Base-by-base conservation (phyloP, 1,284 basidiomycete species). In the Sporisorium sorghi region DNA sequence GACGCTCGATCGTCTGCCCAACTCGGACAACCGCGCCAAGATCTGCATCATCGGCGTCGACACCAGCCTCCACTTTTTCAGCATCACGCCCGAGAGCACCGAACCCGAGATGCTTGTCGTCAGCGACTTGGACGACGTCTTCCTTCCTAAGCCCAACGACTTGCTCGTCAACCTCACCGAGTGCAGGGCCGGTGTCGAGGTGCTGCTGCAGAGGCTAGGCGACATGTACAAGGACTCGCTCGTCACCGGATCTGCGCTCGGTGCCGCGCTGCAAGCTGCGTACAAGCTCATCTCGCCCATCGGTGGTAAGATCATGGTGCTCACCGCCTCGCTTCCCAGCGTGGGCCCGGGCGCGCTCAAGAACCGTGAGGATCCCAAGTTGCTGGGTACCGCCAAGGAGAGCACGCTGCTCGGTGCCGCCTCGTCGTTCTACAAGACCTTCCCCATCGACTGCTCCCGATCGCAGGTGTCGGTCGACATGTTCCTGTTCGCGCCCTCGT, bases 381-480 rank as follows among this genome's bases (percentile, higher is more conserved):
- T 98, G 61, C 89, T 99, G 42, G 97, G 97, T 33, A 98, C 96
- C 2, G 87, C 92, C 40, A 99, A 98, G 88, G 92, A 92, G 69
- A 49, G 85, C 74, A 75, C 61, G 10, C 51, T 78, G 28, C 71
- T 81, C 19, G 54, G 50, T 17, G 93, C 92, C 0, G 84, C 81
- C 26, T 93, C 92, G 33, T 89, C 91, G 9, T 99, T 97, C 87
- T 99, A 98, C 89, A 99, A 99, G 88, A 94, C 93, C 0, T 98
- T 99, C 79, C 94, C 97, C 19, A 99, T 99, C 84, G 96, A 99
- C 80, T 99, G 96, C 85, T 98, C 96, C 9, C 90, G 96, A 76
- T 91, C 92, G 10, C 97, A 99, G 85, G 92, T 99, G 39, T 95
- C 95, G 0, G 95, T 99, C 58, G 96, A 99, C 85, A 98, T 99